phyloP scores from a whole-genome alignment of 1,139 yeast genomes.

The Hemisphaericaspora xylofermentans region DNA sequence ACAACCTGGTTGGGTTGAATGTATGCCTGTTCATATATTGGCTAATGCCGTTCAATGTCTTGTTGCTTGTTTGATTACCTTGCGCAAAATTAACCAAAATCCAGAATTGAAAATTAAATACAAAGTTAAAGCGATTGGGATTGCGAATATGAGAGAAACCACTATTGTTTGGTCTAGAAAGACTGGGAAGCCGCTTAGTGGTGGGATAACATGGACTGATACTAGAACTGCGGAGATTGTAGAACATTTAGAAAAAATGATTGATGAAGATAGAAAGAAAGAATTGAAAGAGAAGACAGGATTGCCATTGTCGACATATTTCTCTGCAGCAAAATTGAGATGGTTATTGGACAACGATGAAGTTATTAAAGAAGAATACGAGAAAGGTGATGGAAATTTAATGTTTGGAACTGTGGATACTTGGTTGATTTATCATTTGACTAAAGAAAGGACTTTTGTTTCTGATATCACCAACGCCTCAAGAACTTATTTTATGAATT shows the following conservation, averaged over 20 bases:
- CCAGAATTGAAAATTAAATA: constrained; percentile 51
- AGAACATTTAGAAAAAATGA: constrained; percentile 57
- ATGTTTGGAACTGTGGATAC: constrained; percentile 95
- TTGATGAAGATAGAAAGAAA: constrained; percentile 58
- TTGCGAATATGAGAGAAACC: constrained; percentile 96
- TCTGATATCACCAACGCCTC: constrained; percentile 92
- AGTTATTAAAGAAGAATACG: constrained; percentile 67
- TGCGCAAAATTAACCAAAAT: constrained; percentile 57
- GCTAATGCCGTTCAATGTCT: constrained; percentile 81
- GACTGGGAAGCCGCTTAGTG: constrained; percentile 80
- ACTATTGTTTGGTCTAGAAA: constrained; percentile 84
- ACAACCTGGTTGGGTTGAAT: constrained; percentile 91
- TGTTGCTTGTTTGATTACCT: constrained; percentile 59
- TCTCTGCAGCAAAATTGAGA: constrained; percentile 85
- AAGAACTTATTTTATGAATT: constrained; percentile 87
- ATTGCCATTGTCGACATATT: constrained; percentile 85
- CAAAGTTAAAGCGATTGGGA: constrained; percentile 67
- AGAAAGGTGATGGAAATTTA: constrained; percentile 66
- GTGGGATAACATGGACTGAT: constrained; percentile 97
- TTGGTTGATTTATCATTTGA: constrained; percentile 86
- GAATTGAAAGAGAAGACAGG: constrained; percentile 72
- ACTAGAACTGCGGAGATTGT: constrained; percentile 81
- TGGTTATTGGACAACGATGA: constrained; percentile 87
- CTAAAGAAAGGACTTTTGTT: constrained; percentile 68
- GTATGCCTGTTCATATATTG: constrained; percentile 83